Base-by-base conservation (phyloP, 768 basidiomycete genomes). In the Pleurotus djamor region DNA sequence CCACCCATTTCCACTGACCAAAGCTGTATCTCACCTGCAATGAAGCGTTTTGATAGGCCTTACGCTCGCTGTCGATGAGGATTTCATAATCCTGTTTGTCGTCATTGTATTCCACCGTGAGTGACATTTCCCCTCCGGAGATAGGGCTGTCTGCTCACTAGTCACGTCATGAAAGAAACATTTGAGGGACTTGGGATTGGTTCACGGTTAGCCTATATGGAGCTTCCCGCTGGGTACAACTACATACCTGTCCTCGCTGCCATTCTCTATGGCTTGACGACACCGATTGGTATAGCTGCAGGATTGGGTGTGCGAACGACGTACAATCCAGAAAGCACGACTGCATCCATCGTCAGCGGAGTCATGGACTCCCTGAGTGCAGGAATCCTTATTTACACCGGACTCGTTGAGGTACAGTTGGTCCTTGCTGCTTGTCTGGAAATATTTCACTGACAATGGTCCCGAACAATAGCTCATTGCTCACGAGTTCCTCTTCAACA, bases 141-240 rank as follows among this genome's bases (percentile, higher is more conserved):
- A 28, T 28, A 28, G 21, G 21, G 21, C 21, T 28, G 21, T 28
- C 21, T 28, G 21, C 21, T 28, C 21, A 28, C 21, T 1, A 28
- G 21, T 28, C 21, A 28, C 21, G 21, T 28, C 21, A 28, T 28
- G 21, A 28, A 67, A 94, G 92, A 96, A 81, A 90, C 84, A 45
- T 98, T 98, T 67, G 96, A 98, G 71, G 96, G 95, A 17, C 82
- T 98, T 48, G 96, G 94, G 70, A 78, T 98, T 21, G 96, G 96
- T 8, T 88, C 94, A 0, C 91, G 96, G 7, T 77, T 98, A 9
- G 93, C 96, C 1, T 86, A 79, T 70, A 80, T 98, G 68, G 73
- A 75, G 16, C 76, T 94, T 2, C 80, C 90, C 0, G 62, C 68
- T 1, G 68, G 70, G 59, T 90, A 85, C 66, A 72, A 68, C 57